phyloP scores from a whole-genome alignment of 257 asterid genomes.

The Solanum acaule region DNA sequence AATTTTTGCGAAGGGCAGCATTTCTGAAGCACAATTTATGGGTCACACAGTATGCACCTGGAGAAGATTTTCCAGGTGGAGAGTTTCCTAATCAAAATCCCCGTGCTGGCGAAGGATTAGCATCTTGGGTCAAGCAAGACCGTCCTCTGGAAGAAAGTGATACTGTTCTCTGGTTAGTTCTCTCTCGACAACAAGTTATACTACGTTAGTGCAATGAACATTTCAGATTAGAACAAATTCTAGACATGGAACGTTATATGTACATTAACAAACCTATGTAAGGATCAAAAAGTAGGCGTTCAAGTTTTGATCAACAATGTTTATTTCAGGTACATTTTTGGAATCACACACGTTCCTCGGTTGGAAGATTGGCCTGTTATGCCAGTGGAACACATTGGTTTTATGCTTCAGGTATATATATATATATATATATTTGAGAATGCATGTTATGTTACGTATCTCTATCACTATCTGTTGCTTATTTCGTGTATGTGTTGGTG shows the following conservation, averaged over 20 bases:
- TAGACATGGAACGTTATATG: not conserved
- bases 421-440: not conserved
- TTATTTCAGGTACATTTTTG: constrained; percentile 69
- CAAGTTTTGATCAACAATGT: not conserved
- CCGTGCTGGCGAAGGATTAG: constrained; percentile 88
- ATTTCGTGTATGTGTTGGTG: constrained; percentile 7
- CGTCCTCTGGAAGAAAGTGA: constrained; percentile 82
- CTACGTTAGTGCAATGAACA: not conserved
- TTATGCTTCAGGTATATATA: constrained; percentile 76
- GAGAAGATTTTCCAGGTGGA: constrained; percentile 96
- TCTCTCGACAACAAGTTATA: not conserved
- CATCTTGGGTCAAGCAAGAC: constrained; percentile 85
- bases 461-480: not conserved
- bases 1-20: constrained; percentile 80
- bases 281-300: not conserved
- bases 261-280: not conserved
- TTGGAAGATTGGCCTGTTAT: constrained; percentile 98
- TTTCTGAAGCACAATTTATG: constrained; percentile 84
- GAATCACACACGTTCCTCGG: constrained; percentile 92
- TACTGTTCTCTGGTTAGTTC: constrained; percentile 75
- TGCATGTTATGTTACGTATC: not conserved
- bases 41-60: constrained; percentile 76
- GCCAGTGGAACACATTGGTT: constrained; percentile 94
- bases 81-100: constrained; percentile 99
- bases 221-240: not conserved